These are phyloP conservation scores for Simplicillium aogashimaense DNA, from an alignment of 2,329 filamentous ascomycete genomes.

Conservation along the genomic window DNA sequence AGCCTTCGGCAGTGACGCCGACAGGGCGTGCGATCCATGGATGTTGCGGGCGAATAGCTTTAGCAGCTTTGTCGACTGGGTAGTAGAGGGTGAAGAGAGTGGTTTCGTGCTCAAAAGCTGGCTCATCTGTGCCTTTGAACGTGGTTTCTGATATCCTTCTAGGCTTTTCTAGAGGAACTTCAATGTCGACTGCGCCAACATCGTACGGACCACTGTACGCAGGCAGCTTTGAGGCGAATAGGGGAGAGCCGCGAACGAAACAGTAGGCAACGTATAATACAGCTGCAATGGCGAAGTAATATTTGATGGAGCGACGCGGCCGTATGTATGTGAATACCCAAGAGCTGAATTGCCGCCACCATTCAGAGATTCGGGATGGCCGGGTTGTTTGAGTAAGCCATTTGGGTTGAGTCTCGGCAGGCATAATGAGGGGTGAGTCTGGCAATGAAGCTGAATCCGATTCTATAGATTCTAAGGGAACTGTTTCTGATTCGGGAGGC, in stretches of 20 bases:
- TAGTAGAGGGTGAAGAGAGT: conserved; percentile 42
- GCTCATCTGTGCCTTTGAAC: conserved; percentile 22
- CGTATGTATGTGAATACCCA: background rate
- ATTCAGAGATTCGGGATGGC: too few relatives aligned
- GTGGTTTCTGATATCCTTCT: conserved; percentile 19
- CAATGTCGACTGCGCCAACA: conserved; percentile 37
- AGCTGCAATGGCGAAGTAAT: conserved; percentile 1
- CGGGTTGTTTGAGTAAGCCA: conserved; percentile 3
- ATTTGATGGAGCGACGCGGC: conserved; percentile 3
- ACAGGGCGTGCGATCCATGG: conserved; percentile 35
- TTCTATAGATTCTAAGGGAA: background rate
- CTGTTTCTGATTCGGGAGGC: too few relatives aligned
- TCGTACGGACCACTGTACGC: conserved; percentile 31
- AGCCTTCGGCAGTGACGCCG: conserved; percentile 32
- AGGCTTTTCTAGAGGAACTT: conserved; percentile 27
- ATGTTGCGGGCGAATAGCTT: conserved; percentile 20
- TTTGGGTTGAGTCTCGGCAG: conserved; percentile 1
- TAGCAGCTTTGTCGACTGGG: conserved; percentile 21
- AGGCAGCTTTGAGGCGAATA: conserved; percentile 33
- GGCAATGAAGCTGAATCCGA: background rate
- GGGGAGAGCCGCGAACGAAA: conserved; percentile 24
- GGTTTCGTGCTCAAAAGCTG: conserved; percentile 34
- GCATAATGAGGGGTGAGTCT: background rate
- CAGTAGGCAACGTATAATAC: conserved; percentile 5
- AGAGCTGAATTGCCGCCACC: too few relatives aligned